Base-by-base conservation (phyloP, 352 stramenopile genomes). In the Globisporangium okanoganense region DNA sequence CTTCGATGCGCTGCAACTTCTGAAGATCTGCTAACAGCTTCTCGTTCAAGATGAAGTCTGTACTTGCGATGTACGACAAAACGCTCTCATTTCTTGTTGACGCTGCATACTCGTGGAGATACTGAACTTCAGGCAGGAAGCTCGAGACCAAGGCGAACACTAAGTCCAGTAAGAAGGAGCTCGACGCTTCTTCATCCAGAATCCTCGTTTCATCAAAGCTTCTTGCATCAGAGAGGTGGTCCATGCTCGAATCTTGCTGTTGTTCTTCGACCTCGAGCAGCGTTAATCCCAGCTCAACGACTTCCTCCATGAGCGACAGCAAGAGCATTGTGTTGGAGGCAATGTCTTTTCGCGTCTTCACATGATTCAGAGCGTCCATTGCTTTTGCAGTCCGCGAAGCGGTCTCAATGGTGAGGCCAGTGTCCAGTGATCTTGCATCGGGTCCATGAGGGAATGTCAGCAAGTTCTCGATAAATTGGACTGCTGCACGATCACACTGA, bases 401-500 rank as follows among this genome's bases (percentile, higher is more conserved):
- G 41, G 71, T 60, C 16, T 74, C 56, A 20, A 25, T 33, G 7
- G 35, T 18, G 3, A 67, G n/a, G 24, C 22, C 31, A 27, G 9
- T 55, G 58, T 18, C 20, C 18, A 40, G 27, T 18, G 51, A 38
- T 22, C 13, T 38, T 2, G 43, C 5, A 7, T 69, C 41, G 9
- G 22, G 36, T 22, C 20, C 40, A 61, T 40, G 43, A 24, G 52
- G 58, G 31, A 73, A 62, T 5, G 61, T 73, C 8, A 90, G 62
- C 40, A 92, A 56, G 20, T 92, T 92, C 58, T 90, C 79, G 6
- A 87, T 75, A 47, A 78, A 90, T 44, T 75, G 66, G 27, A 87
- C 62, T n/a, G 62, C 75, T 24, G 73, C 82, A 9, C 78, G 74
- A 40, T 87, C 76, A 12, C 70, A 76, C 25, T 55, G 69, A 7